A percentile compares a stretch with the other conserved stretches of the same genome.
phyloP scores from a whole-genome alignment of 164 flowering plant genomes.

The Stephania japonica region DNA sequence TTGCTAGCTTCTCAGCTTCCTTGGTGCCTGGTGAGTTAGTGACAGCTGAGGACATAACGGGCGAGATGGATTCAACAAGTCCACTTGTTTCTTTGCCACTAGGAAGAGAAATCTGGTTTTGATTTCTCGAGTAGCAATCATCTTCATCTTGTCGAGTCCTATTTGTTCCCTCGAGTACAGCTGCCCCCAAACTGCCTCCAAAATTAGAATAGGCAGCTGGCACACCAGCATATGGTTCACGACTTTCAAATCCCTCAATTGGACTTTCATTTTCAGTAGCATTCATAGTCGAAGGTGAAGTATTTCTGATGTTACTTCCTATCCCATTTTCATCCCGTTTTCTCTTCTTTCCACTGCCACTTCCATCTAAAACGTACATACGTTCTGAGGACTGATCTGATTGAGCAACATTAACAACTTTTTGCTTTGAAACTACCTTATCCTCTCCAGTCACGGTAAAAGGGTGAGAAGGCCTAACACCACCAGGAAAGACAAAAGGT shows the following conservation, averaged over 20 bases:
- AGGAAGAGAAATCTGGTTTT: constrained; percentile 13
- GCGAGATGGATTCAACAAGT: constrained; percentile 5
- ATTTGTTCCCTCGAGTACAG: constrained; percentile 9
- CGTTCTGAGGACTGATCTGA: constrained; percentile 26
- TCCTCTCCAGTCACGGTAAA: constrained; percentile 32
- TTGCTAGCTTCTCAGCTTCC: constrained; percentile 46
- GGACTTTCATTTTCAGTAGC: constrained; percentile 6
- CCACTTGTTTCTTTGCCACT: constrained; percentile 18
- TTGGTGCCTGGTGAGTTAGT: constrained; percentile 25
- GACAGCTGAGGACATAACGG: constrained; percentile 10
- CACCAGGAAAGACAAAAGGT: constrained; percentile 75
- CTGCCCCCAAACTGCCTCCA: constrained; percentile 12
- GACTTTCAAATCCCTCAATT: constrained; percentile 9
- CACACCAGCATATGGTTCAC: not conserved
- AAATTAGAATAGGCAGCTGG: not conserved
- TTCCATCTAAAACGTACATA: constrained; percentile 18
- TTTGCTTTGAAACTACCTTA: constrained; percentile 24
- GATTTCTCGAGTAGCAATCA: constrained; percentile 14
- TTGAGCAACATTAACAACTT: constrained; percentile 22
- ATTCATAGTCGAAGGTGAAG: constrained; percentile 2
- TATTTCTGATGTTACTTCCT: not conserved
- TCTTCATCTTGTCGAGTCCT: constrained; percentile 19
- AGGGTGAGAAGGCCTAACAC: constrained; percentile 61
- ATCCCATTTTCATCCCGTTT: constrained; percentile 25
- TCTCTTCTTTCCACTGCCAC: constrained; percentile 34